phyloP scores from a whole-genome alignment of 441 rosid genomes.

The Viola pubescens region DNA sequence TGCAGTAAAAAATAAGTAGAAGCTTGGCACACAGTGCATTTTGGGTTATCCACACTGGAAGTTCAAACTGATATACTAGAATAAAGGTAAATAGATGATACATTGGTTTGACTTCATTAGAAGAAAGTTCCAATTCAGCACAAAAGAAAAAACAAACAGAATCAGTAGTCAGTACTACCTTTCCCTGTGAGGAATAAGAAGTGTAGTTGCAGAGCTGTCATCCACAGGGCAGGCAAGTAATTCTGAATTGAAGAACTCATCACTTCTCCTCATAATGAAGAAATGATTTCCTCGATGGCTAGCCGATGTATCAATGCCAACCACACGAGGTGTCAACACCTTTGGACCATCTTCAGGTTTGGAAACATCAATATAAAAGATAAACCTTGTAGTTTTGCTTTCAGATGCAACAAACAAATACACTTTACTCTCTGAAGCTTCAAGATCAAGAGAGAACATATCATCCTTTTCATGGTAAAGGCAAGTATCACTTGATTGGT shows the following conservation, averaged over 20 bases:
- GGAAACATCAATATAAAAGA: constrained; percentile 53
- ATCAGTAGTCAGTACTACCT: constrained; percentile 35
- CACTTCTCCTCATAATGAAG: constrained; percentile 60
- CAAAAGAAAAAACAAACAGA: constrained; percentile 5
- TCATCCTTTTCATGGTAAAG: constrained; percentile 90
- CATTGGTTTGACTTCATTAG: background rate
- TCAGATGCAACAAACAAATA: constrained; percentile 60
- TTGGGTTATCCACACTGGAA: background rate
- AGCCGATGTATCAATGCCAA: constrained; percentile 57
- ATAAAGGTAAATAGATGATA: background rate
- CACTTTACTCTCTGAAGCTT: constrained; percentile 67
- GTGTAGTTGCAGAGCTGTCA: constrained; percentile 43
- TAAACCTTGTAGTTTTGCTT: constrained; percentile 69
- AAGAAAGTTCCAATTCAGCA: background rate
- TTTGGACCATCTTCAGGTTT: constrained; percentile 62
- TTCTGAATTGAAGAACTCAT: constrained; percentile 72
- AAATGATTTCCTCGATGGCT: constrained; percentile 85
- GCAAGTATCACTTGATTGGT: constrained; percentile 56
- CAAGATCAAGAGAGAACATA: constrained; percentile 58
- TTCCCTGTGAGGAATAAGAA: constrained; percentile 73
- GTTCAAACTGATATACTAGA: background rate
- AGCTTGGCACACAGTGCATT: too few species aligned
- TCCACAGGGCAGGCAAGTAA: constrained; percentile 58
- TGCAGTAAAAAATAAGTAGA: too few species aligned
- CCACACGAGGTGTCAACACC: constrained; percentile 66